phyloP scores from a whole-genome alignment of 495 filamentous ascomycete species.

The Penicillium macrosclerotiorum region DNA sequence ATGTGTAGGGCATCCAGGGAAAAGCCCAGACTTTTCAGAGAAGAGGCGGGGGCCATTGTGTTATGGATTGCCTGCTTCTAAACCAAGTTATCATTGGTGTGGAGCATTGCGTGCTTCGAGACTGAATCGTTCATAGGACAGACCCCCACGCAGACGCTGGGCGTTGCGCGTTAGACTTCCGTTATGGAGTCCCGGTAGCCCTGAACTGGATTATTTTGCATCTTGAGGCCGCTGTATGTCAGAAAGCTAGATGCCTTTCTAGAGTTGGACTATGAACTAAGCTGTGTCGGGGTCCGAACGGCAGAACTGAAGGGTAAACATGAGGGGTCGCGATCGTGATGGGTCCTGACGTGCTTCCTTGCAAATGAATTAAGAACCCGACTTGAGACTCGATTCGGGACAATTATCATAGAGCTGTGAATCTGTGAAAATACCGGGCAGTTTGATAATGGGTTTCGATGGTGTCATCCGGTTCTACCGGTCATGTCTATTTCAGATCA shows the following conservation, averaged over 20 bases:
- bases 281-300: too few species aligned
- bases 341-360: conserved; percentile 15
- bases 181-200: too few species aligned
- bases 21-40: too few species aligned
- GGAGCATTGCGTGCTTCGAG: conserved; percentile 16
- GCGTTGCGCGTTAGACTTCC: neutral
- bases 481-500: conserved; percentile 53
- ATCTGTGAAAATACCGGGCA: neutral
- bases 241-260: too few species aligned
- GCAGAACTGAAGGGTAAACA: neutral
- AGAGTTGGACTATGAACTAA: too few species aligned
- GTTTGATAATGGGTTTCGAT: conserved; percentile 6
- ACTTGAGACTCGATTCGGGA: neutral
- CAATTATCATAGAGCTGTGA: neutral
- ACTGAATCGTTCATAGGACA: neutral
- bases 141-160: neutral
- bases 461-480: conserved; percentile 41
- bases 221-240: too few species aligned
- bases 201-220: too few species aligned
- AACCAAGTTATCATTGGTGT: conserved; percentile 14
- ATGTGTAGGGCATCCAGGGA: too few species aligned
- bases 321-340: conserved; percentile 15
- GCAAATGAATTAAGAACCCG: neutral
- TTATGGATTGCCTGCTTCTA: too few species aligned
- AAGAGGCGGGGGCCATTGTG: too few species aligned